Base-by-base conservation (phyloP, 2,329 filamentous ascomycete species). In the Cladophialophora immunda region DNA sequence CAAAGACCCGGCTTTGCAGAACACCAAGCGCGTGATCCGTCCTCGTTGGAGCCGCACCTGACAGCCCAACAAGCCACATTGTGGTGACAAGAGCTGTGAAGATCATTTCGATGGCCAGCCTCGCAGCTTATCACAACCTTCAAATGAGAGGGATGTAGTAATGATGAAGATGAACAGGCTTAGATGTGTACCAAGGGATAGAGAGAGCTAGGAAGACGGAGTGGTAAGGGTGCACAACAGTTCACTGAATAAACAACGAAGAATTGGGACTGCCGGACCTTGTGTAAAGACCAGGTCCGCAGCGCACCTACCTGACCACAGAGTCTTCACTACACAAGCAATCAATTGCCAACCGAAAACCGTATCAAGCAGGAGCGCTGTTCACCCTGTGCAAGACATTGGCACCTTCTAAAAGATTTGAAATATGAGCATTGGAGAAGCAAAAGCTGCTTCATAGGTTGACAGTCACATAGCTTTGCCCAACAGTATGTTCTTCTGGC, bases 21-120 rank as follows among this genome's bases (percentile, higher is more conserved):
- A 59, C 32, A 52, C 17, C 32, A 13, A 57, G 32, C 29, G 47
- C 34, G 41, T 41, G 52, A 36, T 54, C 52, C 38, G 62, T 66
- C 41, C 60, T 54, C 19, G 62, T 67, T 7, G 68, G 68, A 15
- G 65, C 65, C n/a, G 68, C 29, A 7, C 25, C 52, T 34, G 64
- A 59, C 3, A 50, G n/a, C 54, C 53, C 64, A 15, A 50, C 19
- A 19, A 65, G 50, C 38, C 53, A 58, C 8, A 65, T 17, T 3
- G 38, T n/a, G 47, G 52, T n/a, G 45, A 65, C 9, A 29, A 67
- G 41, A 13, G 17, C 13, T 55, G 22, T 47, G 25, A 8, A 11
- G 13, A 52, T 41, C 25, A 53, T 65, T 38, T 56, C 54, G 30
- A 34, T 13, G 29, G 55, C 29, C 45, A 58, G 13, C 29, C 27